Conservation (phyloP, 108 stramenopile species). For the Cyclotella kingstonii region DNA sequence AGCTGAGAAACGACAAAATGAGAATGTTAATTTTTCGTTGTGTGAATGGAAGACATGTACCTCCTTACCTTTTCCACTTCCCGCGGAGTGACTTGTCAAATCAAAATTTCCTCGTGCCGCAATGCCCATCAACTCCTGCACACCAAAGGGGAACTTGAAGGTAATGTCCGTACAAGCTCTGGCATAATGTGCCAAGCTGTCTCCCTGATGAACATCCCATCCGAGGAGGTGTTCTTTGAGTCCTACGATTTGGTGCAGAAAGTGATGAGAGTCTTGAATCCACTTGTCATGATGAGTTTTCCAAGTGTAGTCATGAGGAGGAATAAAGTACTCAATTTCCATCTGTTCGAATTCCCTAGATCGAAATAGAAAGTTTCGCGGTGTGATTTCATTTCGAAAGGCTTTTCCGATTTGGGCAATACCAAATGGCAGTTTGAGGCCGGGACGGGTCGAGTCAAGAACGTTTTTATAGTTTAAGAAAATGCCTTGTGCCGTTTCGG, state of each 20-base stretch:
- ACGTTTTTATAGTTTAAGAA: slow-evolving; percentile 97
- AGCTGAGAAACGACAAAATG: slow-evolving; percentile 29
- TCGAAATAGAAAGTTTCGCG: slow-evolving; percentile 96
- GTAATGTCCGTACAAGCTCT: slow-evolving; percentile 96
- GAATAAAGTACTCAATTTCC: slow-evolving; percentile 96
- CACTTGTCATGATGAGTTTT: slow-evolving; percentile 76
- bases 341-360: slow-evolving; percentile 98
- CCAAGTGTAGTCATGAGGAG: slow-evolving; percentile 88
- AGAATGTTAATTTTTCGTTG: background rate
- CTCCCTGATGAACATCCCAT: slow-evolving; percentile 88
- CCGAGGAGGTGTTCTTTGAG: slow-evolving; percentile 85
- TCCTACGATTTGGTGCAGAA: slow-evolving; percentile 74
- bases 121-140: slow-evolving; percentile 96
- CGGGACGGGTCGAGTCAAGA: slow-evolving; percentile 66
- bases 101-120: slow-evolving; percentile 96
- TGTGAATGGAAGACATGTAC: no score
- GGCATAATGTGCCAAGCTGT: slow-evolving; percentile 96
- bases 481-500: slow-evolving; percentile 99
- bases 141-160: slow-evolving; percentile 95
- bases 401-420: slow-evolving; percentile 98
- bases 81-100: slow-evolving; percentile 87
- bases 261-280: slow-evolving; percentile 75
- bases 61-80: slow-evolving; percentile 79
- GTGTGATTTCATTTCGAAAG: slow-evolving; percentile 98
- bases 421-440: slow-evolving; percentile 89